Conservation (phyloP, 73 alveolate genomes). For the Tetrahymena elliotti region DNA sequence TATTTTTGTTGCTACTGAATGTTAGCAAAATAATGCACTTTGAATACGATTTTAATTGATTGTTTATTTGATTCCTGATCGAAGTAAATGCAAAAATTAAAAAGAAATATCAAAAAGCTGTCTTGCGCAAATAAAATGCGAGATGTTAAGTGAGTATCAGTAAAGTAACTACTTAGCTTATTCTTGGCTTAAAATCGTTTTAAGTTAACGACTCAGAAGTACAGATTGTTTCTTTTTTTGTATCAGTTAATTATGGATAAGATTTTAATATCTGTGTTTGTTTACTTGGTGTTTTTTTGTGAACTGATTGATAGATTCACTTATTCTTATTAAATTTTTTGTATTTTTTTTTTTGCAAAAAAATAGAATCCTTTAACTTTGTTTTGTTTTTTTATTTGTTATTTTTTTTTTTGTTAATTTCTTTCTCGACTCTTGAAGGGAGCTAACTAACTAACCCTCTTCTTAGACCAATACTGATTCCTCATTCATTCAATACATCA, state of each 20-base stretch:
- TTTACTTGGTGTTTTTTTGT: not conserved
- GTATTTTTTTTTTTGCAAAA: not conserved
- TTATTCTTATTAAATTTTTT: not conserved
- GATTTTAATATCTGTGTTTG: not conserved
- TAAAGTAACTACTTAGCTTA: not conserved
- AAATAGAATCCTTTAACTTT: not conserved
- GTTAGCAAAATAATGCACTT: not conserved
- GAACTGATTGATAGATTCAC: not conserved
- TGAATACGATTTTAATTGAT: not conserved
- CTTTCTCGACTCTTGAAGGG: not conserved
- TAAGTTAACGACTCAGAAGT: not conserved
- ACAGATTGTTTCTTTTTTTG: too few species aligned
- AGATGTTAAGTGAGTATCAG: not conserved
- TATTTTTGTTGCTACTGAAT: not conserved
- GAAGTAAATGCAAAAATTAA: not conserved
- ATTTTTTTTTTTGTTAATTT: not conserved
- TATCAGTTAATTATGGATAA: not conserved
- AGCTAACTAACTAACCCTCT: not conserved
- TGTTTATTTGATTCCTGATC: not conserved
- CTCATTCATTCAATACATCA: not conserved
- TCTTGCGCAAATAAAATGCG: not conserved
- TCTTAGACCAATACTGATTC: not conserved
- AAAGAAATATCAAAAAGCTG: not conserved
- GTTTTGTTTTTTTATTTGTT: not conserved
- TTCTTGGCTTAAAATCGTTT: not conserved